phyloP scores from a whole-genome alignment of 2,329 filamentous ascomycete genomes.

The Aspergillus melleus region DNA sequence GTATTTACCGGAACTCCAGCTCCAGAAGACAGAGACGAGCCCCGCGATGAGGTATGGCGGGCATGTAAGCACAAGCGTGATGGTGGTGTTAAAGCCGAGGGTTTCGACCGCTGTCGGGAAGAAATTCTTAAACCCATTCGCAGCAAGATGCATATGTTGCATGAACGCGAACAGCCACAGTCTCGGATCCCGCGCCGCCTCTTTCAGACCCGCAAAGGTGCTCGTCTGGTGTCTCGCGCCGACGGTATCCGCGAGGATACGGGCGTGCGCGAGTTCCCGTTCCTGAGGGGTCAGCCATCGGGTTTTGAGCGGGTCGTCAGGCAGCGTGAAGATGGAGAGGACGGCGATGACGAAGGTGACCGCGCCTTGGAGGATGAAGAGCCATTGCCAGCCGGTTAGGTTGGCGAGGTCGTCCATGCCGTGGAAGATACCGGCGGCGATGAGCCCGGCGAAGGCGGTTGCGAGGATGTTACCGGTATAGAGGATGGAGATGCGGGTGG shows the following conservation, averaged over 20 bases:
- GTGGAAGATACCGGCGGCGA: slow-evolving; percentile 59
- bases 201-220: slow-evolving; percentile 41
- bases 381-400: slow-evolving; percentile 55
- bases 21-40: slow-evolving; percentile 48
- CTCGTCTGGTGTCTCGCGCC: slow-evolving; percentile 43
- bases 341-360: slow-evolving; percentile 47
- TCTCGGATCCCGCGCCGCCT: slow-evolving; percentile 28
- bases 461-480: slow-evolving; percentile 63
- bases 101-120: slow-evolving; percentile 48
- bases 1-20: slow-evolving; percentile 52
- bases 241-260: slow-evolving; percentile 49
- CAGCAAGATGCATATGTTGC: slow-evolving; percentile 49
- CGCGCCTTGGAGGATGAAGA: slow-evolving; percentile 51
- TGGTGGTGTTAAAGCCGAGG: slow-evolving; percentile 47
- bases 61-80: slow-evolving; percentile 51
- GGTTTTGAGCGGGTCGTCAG: slow-evolving; percentile 44
- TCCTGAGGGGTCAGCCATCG: slow-evolving; percentile 23
- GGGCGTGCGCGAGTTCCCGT: slow-evolving; percentile 45
- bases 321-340: slow-evolving; percentile 43
- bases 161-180: slow-evolving; percentile 47
- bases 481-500: slow-evolving; percentile 56
- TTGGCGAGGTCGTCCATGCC: slow-evolving; percentile 59
- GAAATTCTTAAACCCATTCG: slow-evolving; percentile 48
- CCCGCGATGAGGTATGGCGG: slow-evolving; percentile 53
- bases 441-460: slow-evolving; percentile 60